A percentile compares a stretch with the other conserved stretches of the same genome.
Conservation (phyloP, 352 stramenopile species). For the Elongisporangium senticosum region DNA sequence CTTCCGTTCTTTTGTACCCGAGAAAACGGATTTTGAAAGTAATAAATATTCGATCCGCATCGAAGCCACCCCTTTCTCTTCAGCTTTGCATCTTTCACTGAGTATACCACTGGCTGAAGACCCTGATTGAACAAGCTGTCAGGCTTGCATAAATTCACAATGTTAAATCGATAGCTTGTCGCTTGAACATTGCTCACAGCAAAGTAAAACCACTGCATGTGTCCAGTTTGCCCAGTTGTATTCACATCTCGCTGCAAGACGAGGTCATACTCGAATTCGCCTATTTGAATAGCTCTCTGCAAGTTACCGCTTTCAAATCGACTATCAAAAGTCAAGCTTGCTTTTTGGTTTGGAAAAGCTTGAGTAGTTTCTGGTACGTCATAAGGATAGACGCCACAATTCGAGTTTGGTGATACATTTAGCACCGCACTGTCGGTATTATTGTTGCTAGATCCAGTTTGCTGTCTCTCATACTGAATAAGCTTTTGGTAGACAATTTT, state of each 20-base stretch:
- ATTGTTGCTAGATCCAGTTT: background rate
- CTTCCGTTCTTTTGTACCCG: conserved; percentile 7
- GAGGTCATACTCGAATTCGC: conserved; percentile 87
- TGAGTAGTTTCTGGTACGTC: conserved; percentile 20
- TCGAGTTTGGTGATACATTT: background rate
- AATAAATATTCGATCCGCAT: conserved; percentile 78
- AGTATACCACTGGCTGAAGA: conserved; percentile 89
- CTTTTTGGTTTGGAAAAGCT: conserved; percentile 11
- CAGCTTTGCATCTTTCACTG: conserved; percentile 44
- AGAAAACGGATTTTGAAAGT: conserved; percentile 70
- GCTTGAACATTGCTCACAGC: conserved; percentile 69
- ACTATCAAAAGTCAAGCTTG: conserved; percentile 87
- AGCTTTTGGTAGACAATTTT: conserved; percentile 53
- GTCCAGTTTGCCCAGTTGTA: conserved; percentile 31
- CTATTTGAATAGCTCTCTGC: conserved; percentile 74
- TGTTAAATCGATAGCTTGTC: conserved; percentile 80
- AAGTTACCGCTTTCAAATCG: conserved; percentile 92
- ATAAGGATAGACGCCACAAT: conserved; percentile 20
- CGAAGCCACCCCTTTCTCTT: conserved; percentile 68
- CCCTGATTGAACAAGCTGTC: conserved; percentile 90
- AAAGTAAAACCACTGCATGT: conserved; percentile 96
- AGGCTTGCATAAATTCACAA: conserved; percentile 91
- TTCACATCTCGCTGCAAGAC: conserved; percentile 84
- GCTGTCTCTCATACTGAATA: conserved; percentile 6
- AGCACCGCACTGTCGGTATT: background rate